These are phyloP conservation scores for Hypholoma sublateritium DNA, from an alignment of 768 basidiomycete species.

Conservation along the genomic window DNA sequence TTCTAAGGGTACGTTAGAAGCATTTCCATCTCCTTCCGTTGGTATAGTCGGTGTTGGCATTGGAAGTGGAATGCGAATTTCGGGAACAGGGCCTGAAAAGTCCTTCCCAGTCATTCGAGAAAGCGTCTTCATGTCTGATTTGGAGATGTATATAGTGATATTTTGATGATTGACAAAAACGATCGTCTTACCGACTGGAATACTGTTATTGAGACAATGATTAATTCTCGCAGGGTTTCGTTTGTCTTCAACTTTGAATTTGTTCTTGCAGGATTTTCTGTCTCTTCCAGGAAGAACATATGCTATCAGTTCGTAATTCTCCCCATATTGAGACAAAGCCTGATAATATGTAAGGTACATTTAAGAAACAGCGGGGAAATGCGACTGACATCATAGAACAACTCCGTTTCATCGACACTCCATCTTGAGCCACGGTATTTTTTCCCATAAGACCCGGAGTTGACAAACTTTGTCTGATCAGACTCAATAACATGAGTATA, in stretches of 20 bases:
- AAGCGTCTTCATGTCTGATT: slow-evolving; percentile 66
- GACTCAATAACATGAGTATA: slow-evolving; percentile 83
- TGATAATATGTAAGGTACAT: slow-evolving; percentile 30
- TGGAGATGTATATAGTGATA: not conserved
- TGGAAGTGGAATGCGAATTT: slow-evolving; percentile 49
- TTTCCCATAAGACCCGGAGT: slow-evolving; percentile 79
- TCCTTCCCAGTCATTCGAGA: slow-evolving; percentile 84
- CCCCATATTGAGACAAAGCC: slow-evolving; percentile 89
- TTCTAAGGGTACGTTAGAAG: slow-evolving; percentile 7
- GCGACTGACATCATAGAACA: slow-evolving; percentile 75
- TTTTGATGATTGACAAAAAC: not conserved
- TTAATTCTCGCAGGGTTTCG: slow-evolving; percentile 76
- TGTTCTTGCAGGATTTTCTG: slow-evolving; percentile 88
- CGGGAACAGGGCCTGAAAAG: slow-evolving; percentile 78
- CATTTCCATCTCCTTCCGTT: slow-evolving; percentile 11
- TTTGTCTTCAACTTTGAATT: slow-evolving; percentile 89
- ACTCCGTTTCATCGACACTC: slow-evolving; percentile 87
- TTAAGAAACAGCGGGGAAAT: not conserved
- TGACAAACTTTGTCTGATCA: slow-evolving; percentile 83
- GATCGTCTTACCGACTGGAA: slow-evolving; percentile 64
- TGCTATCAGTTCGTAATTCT: slow-evolving; percentile 92
- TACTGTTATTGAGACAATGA: slow-evolving; percentile 68
- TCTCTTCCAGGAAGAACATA: slow-evolving; percentile 82
- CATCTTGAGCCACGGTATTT: slow-evolving; percentile 82
- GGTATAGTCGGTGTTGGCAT: slow-evolving; percentile 18